Evolutionary conservation across 2,329 filamentous ascomycete genomes (phyloP).

Genomic region (Ceratocystiopsis sp.): DNA sequence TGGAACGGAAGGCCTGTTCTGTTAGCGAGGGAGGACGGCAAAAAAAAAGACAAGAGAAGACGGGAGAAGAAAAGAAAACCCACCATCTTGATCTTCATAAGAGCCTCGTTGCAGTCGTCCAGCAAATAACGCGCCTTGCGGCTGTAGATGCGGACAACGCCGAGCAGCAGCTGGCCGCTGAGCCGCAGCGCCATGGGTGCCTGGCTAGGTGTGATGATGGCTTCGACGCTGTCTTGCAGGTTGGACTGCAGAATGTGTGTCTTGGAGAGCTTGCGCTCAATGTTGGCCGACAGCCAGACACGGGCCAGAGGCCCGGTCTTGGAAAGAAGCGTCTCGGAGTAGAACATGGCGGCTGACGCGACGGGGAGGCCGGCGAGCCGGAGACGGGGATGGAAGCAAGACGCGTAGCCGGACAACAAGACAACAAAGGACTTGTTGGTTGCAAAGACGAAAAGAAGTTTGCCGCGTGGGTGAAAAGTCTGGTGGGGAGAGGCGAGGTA

Average conservation of each 20-base stretch:
- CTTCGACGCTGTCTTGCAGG: constrained; percentile 84
- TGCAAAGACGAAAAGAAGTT: background rate
- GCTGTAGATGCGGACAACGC: constrained; percentile 94
- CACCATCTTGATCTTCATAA: constrained; percentile 99
- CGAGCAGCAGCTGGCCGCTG: constrained; percentile 83
- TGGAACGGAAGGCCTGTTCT: constrained; percentile 72
- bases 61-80: background rate
- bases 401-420: background rate
- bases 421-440: too few species aligned
- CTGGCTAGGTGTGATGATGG: constrained; percentile 83
- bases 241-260: constrained; percentile 89
- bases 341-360: constrained; percentile 54
- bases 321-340: constrained; percentile 85
- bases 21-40: constrained; percentile 11
- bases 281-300: constrained; percentile 94
- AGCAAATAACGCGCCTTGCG: constrained; percentile 90
- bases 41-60: constrained; percentile 14
- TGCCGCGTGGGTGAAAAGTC: too few species aligned
- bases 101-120: constrained; percentile 92
- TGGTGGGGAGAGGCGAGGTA: too few species aligned
- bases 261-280: constrained; percentile 97
- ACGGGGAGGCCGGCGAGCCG: constrained; percentile 2
- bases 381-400: background rate
- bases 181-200: constrained; percentile 89
- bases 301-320: constrained; percentile 95